Base-by-base conservation (phyloP, 805 yeast genomes). In the Blastobotrys chiropterorum region DNA sequence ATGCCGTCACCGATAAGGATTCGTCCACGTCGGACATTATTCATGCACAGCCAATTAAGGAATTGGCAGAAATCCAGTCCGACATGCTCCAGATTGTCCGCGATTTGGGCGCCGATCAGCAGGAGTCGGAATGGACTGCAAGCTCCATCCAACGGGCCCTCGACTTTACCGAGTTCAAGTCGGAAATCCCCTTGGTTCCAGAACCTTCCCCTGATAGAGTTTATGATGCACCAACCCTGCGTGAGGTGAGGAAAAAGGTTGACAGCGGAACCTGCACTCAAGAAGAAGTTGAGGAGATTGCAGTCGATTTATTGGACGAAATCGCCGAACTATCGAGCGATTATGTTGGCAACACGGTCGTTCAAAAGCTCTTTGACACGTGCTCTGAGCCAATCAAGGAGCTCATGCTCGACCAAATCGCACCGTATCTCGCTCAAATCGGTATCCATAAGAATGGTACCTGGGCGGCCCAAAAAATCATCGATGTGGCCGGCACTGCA, bases 401-500 rank as follows among this genome's bases (percentile, higher is more conserved):
- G 59, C 78, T 85, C 65, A 85, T 94, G 88, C 76, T 94, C 51
- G 80, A 85, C 61, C 80, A 79, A 57, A 80, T 95, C 41, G 73
- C 85, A 2, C 95, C 90, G 22, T 87, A 77, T 62, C 73, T 94
- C 56, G 87, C 97, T 0, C 95, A 89, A 60, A 85, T 92, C 75
- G 94, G 97, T 60, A 84, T 89, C 51, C 99, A 94, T 71, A 94
- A 94, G 64, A 94, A 94, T 67, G 99, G 99, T 56, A 94, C 99
- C 3, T 94, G 99, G 99, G 98, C 97, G 1, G 95, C 96, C 20
- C 99, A 94, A 68, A 94, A 92, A 68, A 84, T 94, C 68, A 90
- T 94, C 59, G 85, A 82, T 58, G 82, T 83, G 44, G 85, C 89
- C 2, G 69, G 76, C 56, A 81, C 81, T 47, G 81, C 76, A 44